Conservation (phyloP, 1,284 basidiomycete species). For the Melanopsichium pennsylvanicum region DNA sequence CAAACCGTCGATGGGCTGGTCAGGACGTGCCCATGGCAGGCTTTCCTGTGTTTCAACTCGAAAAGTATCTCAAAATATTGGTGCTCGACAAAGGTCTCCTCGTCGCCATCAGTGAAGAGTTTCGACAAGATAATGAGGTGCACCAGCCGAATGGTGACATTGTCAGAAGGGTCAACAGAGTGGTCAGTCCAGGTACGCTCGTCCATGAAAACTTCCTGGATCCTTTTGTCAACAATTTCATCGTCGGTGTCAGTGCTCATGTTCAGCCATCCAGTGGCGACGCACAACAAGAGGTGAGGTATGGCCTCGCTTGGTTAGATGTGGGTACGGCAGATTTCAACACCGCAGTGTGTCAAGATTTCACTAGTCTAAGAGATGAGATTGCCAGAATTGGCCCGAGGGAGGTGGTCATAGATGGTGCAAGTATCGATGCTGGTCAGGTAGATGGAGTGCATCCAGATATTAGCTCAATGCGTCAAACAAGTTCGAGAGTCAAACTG, state of each 20-base stretch:
- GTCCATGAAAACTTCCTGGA: slow-evolving; percentile 64
- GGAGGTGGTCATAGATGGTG: slow-evolving; percentile 54
- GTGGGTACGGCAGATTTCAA: slow-evolving; percentile 63
- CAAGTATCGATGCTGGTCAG: slow-evolving; percentile 1
- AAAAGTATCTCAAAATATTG: slow-evolving; percentile 63
- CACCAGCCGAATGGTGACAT: slow-evolving; percentile 25
- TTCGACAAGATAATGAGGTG: slow-evolving; percentile 11
- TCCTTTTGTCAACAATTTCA: slow-evolving; percentile 61
- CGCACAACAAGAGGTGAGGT: slow-evolving; percentile 9
- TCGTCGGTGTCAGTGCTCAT: slow-evolving; percentile 43
- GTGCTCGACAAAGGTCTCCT: slow-evolving; percentile 58
- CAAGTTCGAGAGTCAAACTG: not conserved
- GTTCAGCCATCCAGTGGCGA: too few species aligned
- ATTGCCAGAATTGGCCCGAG: slow-evolving; percentile 54
- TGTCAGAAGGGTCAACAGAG: slow-evolving; percentile 52
- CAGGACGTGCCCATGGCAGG: slow-evolving; percentile 61
- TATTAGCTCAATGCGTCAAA: not conserved
- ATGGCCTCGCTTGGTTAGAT: slow-evolving; percentile 63
- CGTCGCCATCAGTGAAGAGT: slow-evolving; percentile 64
- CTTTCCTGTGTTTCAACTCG: slow-evolving; percentile 60
- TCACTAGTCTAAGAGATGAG: slow-evolving; percentile 53
- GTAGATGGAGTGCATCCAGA: not conserved
- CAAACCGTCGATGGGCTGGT: slow-evolving; percentile 54
- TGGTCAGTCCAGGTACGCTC: slow-evolving; percentile 61
- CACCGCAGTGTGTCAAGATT: slow-evolving; percentile 48